phyloP scores from a whole-genome alignment of 345 rosid genomes.

The Gynandropsis gynandra region DNA sequence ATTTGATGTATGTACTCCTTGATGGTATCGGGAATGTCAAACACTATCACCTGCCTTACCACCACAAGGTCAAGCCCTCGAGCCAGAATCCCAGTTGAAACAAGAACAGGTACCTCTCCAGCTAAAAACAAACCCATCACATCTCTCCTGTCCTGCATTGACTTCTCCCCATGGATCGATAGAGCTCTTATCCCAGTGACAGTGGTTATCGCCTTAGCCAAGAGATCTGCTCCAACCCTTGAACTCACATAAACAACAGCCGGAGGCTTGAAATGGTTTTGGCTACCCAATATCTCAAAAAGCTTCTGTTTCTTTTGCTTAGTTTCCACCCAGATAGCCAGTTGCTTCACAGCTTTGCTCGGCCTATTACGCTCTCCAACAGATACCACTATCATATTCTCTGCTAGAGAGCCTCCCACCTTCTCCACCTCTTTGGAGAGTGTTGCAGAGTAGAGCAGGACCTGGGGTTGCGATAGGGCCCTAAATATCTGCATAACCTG shows the following conservation, averaged over 20 bases:
- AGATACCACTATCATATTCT: slow-evolving; percentile 37
- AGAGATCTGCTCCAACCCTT: slow-evolving; percentile 83
- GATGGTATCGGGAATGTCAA: slow-evolving; percentile 80
- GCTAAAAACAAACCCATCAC: slow-evolving; percentile 53
- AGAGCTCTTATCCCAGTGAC: slow-evolving; percentile 68
- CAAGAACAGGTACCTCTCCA: slow-evolving; percentile 73
- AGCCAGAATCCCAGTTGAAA: slow-evolving; percentile 76
- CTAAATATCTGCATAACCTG: slow-evolving; percentile 79
- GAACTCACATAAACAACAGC: slow-evolving; percentile 77
- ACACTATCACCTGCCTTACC: slow-evolving; percentile 79
- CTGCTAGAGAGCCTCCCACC: slow-evolving; percentile 49
- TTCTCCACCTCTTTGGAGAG: slow-evolving; percentile 59
- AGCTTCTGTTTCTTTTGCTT: slow-evolving; percentile 93
- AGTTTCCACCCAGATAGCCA: slow-evolving; percentile 84
- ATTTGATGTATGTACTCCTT: slow-evolving; percentile 79
- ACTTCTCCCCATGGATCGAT: slow-evolving; percentile 85
- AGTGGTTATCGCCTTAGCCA: slow-evolving; percentile 60
- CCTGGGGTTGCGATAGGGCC: slow-evolving; percentile 72
- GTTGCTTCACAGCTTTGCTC: slow-evolving; percentile 67
- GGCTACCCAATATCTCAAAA: slow-evolving; percentile 68
- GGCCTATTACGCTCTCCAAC: slow-evolving; percentile 60
- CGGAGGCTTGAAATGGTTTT: slow-evolving; percentile 73
- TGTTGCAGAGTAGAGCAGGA: slow-evolving; percentile 83
- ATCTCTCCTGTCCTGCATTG: slow-evolving; percentile 89
- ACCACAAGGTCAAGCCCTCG: slow-evolving; percentile 76